Evolutionary conservation across 1,284 basidiomycete species (phyloP), one percentile per base, ranked within the genome.

Genomic region (Nidula niveotomentosa): DNA sequence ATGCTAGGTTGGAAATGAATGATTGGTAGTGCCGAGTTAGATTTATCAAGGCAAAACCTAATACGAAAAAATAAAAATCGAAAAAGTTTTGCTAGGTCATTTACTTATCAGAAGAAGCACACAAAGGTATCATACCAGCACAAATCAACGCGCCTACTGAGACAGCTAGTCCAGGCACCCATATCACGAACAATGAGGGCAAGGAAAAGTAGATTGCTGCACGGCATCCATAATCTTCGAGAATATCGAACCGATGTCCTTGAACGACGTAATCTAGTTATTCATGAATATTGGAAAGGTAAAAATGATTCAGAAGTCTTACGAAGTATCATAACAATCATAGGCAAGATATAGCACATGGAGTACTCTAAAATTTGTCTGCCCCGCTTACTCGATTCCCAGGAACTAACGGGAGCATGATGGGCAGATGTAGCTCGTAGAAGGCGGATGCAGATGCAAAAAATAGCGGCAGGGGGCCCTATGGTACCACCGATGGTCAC

Each of bases 1-100:
- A 63, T 67, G 85, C 79, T 13, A 86, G 73, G 0, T 84, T 80
- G 34, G 86, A 49, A 60, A 83, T 86, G 15, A 78, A 76, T 2
- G 68, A 72, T 36, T 66, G 56, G 0, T 0, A 72, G 53, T 1
- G 65, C 70, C 61, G 59, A 65, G 33, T 55, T 60, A 56, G 76
- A 75, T 0, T 53, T 48, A 3, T 56, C 23, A 0, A 71, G 60
- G 54, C 67, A 65, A 45, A 72, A 71, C 0, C 62, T 49, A 9
- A 69, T 33, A 0, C 72, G 68, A 0, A 66, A 65, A 0, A 52
- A 55, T 0, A 76, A 78, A 9, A 69, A 23, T 0, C 72, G 68
- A 0, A 66, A 65, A 0, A 52, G 17, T 34, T 49, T 41, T 15
- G 37, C 8, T 39, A 39, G 8, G 8, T 8, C 36, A 39, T 39